Base-by-base conservation (phyloP, 1,284 basidiomycete species). In the Puccinia horiana region DNA sequence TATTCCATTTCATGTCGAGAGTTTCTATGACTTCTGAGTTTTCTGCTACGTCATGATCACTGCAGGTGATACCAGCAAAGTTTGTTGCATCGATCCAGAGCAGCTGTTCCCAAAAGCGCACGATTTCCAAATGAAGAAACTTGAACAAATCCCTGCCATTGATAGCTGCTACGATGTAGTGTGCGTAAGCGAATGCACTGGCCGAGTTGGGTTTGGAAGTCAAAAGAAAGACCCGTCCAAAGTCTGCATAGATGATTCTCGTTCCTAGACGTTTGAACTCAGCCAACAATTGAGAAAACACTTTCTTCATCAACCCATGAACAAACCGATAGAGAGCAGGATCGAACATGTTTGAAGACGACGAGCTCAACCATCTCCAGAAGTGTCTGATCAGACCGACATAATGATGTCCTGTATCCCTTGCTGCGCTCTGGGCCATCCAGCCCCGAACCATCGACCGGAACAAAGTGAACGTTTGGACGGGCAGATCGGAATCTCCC, bases 11-110 rank as follows among this genome's bases (percentile, higher is more conserved):
- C 93, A 96, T 95, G 85, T 95, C 93, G 82, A 97, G 89, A 1
- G 90, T 52, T 58, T 72, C 78, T 20, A 63, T 49, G 5, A 26
- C 69, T 5, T 73, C 78, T 23, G 40, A 16, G 16, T 81, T 32
- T 23, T 49, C 29, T 4, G 35, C 82, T 72, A 29, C 83, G 63
- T 8, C 26, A 0, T 93, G 92, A 84, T 94, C 89, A 85, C 92
- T 91, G 85, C 94, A 95, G 56, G 96, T 91, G 77, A 99, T 91
- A 2, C 95, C 96, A 29, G 93, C 94, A 87, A 93, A 92, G 87
- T 99, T 99, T 58, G 95, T 94, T 29, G 92, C 90, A 87, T 99
- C 97, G 94, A 98, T 94, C 90, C 95, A 97, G 11, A 98, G 88
- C 32, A 99, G 89, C 86, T 94, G 95, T 87, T 99, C 96, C 89